Evolutionary conservation across 2,329 filamentous ascomycete species (phyloP).

Genomic region (Fusarium sp.): DNA sequence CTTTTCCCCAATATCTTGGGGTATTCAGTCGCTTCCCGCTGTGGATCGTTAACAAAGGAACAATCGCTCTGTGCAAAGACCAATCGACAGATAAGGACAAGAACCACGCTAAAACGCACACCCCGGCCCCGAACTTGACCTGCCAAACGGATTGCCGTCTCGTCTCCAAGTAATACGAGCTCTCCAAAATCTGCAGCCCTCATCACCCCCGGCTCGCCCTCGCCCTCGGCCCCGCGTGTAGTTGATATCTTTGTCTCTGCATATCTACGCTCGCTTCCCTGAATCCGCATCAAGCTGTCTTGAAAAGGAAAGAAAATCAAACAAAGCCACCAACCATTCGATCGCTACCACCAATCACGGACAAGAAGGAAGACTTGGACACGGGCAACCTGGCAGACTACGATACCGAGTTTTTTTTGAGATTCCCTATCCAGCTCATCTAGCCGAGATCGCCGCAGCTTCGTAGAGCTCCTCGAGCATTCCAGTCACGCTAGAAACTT

Average conservation of each 20-base stretch:
- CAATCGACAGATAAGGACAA: constrained; percentile 28
- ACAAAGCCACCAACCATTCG: constrained; percentile 46
- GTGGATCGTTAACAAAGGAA: constrained; percentile 33
- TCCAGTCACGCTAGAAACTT: constrained; percentile 27
- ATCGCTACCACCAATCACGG: constrained; percentile 50
- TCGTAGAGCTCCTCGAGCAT: constrained; percentile 38
- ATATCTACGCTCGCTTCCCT: constrained; percentile 51
- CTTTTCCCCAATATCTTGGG: constrained; percentile 50
- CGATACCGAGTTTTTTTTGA: constrained; percentile 25
- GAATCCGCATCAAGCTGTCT: constrained; percentile 21
- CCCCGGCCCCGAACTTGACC: constrained; percentile 12
- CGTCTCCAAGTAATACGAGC: constrained; percentile 29
- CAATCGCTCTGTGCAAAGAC: constrained; percentile 32
- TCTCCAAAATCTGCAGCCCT: constrained; percentile 24
- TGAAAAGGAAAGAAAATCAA: constrained; percentile 34
- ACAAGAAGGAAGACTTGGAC: constrained; percentile 23
- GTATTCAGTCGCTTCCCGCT: constrained; percentile 35
- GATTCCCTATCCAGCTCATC: constrained; percentile 22
- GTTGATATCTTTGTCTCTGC: constrained; percentile 38
- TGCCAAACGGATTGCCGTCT: constrained; percentile 23
- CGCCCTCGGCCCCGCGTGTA: constrained; percentile 34
- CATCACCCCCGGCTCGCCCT: constrained; percentile 19
- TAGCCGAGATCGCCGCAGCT: constrained; percentile 23
- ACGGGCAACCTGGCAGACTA: constrained; percentile 20
- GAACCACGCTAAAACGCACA: constrained; percentile 27